Base-by-base conservation (phyloP, 2,329 filamentous ascomycete genomes). In the Trichoderma brevicompactum region DNA sequence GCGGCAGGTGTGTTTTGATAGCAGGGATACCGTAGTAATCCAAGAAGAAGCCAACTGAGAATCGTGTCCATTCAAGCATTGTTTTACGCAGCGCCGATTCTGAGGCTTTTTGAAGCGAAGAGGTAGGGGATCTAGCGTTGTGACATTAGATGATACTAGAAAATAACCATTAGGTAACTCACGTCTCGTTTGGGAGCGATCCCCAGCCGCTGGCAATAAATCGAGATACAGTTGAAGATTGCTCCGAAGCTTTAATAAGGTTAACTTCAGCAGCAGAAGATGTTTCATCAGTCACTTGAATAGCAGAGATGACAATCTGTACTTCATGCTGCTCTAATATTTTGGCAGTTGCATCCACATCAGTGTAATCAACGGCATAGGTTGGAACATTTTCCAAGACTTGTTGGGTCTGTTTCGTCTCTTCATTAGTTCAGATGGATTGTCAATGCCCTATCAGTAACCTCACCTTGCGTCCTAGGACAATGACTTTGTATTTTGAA, bases 151-250 rank as follows among this genome's bases (percentile, higher is more conserved):
- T 10, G 1, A 17, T 36, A 38, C 17, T 5, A 49, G 5, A 28
- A 10, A 17, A 34, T 7, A 38, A 40, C 38, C 32, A 7, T 6
- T 1, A 17, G 44, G 40, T 8, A 4, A 3, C 56, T 60, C 48
- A 63, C 64, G 23, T n/a, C 2, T 67, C 67, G 2, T 48, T 66
- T 9, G 64, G 50, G 6, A 41, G 49, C 7, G 54, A 34, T 28
- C 53, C 67, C 41, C 76, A 83, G 63, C 78, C 74, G 64, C 79
- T 83, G 0, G 81, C 74, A 36, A 83, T 76, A 49, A 81, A 79
- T 23, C 80, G 71, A 58, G 74, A 73, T 0, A 79, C 81, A 0
- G 68, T 61, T 2, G 52, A 67, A 0, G 80, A 78, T 32, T 68
- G 67, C 23, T 77, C 79, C 1, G 81, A 78, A 1, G 81, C 81